A percentile compares a stretch with the other conserved stretches of the same genome.
These are phyloP conservation scores for Aspergillus carbonarius DNA, from an alignment of 2,329 filamentous ascomycete genomes.

Conservation along the genomic window DNA sequence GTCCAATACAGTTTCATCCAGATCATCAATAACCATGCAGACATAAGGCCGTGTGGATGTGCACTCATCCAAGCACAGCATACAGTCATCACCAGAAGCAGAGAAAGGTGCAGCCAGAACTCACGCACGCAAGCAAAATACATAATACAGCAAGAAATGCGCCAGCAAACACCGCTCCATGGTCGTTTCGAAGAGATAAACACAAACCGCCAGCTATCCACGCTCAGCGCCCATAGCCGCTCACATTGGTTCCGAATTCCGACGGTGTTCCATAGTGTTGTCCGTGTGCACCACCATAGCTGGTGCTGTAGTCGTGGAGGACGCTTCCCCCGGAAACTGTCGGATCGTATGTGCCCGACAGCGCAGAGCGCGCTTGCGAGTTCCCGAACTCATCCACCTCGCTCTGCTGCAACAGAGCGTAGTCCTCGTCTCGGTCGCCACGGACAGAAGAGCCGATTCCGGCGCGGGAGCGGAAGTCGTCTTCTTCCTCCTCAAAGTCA, in stretches of 20 bases:
- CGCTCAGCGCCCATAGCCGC: constrained; percentile 26
- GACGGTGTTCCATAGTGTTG: constrained; percentile 31
- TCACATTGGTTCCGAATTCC: constrained; percentile 22
- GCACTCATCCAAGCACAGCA: constrained; percentile 8
- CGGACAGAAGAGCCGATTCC: constrained; percentile 43
- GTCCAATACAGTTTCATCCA: constrained; percentile 12
- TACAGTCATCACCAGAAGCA: constrained; percentile 9
- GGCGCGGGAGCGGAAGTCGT: constrained; percentile 43
- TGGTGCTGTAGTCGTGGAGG: constrained; percentile 44
- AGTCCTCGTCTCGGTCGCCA: constrained; percentile 50
- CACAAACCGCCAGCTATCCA: constrained; percentile 8
- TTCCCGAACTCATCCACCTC: constrained; percentile 45
- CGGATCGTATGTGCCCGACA: constrained; percentile 43
- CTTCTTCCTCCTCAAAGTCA: constrained; percentile 47
- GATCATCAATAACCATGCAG: constrained; percentile 18
- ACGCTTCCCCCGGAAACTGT: constrained; percentile 33
- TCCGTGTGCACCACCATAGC: constrained; percentile 43
- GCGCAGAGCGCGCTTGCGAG: constrained; percentile 32
- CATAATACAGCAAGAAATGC: constrained; percentile 25
- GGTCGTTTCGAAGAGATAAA: constrained; percentile 27
- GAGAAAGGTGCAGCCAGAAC: constrained; percentile 4
- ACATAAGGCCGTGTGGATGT: not conserved
- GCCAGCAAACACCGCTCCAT: constrained; percentile 36
- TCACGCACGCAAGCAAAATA: constrained; percentile 11
- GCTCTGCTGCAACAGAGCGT: constrained; percentile 51